These are phyloP conservation scores for Entomortierella parvispora DNA, from an alignment of 192 early-diverging fungal species.

Conservation along the genomic window DNA sequence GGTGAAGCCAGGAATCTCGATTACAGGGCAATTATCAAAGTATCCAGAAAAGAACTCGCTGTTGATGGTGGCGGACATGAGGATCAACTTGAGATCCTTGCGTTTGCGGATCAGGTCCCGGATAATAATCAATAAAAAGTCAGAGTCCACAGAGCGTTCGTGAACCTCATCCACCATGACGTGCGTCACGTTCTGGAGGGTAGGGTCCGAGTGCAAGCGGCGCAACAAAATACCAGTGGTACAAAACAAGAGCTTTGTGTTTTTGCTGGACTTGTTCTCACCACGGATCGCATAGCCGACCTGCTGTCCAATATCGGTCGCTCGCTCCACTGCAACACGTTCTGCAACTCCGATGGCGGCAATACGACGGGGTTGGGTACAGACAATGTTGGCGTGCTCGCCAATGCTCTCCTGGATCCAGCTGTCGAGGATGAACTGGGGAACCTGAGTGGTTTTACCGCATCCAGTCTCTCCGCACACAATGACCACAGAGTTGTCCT, in stretches of 20 bases:
- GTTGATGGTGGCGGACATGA: conserved; percentile 95
- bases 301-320: conserved; percentile 35
- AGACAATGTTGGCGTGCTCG: conserved; percentile 70
- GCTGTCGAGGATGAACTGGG: conserved; percentile 85
- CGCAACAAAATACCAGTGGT: conserved; percentile 78
- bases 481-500: conserved; percentile 66
- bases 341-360: conserved; percentile 68
- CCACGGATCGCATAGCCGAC: conserved; percentile 75
- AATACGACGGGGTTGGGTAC: conserved; percentile 93
- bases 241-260: conserved; percentile 76
- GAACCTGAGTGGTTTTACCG: conserved; percentile 82
- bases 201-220: conserved; percentile 72
- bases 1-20: conserved; percentile 81
- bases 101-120: conserved; percentile 65
- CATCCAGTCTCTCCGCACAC: conserved; percentile 81
- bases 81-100: conserved; percentile 76
- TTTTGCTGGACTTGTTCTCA: conserved; percentile 64
- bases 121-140: conserved; percentile 84
- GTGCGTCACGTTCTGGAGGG: conserved; percentile 70
- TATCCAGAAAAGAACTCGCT: conserved; percentile 80
- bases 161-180: conserved; percentile 93
- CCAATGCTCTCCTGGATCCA: conserved; percentile 60
- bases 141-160: conserved; percentile 80
- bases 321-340: conserved; percentile 73
- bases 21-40: conserved; percentile 73